These are phyloP conservation scores for Tulasnella sp. DNA, from an alignment of 768 basidiomycete species.

Conservation along the genomic window DNA sequence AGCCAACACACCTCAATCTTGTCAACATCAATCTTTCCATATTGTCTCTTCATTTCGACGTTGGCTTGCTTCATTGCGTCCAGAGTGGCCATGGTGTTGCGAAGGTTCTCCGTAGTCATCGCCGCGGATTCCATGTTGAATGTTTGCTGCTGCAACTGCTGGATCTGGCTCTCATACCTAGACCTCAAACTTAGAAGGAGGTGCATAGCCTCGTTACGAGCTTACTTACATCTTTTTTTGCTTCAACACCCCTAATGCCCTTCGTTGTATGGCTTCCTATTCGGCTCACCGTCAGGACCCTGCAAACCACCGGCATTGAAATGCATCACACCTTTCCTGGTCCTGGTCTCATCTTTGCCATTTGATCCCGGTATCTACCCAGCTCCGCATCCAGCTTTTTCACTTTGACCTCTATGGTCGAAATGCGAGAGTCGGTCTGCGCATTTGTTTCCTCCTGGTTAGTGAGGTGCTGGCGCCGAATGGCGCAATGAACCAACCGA, in stretches of 20 bases:
- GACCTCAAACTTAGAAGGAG: not conserved
- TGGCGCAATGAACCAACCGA: slow-evolving; percentile 57
- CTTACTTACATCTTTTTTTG: slow-evolving; percentile 78
- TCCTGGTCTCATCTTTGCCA: slow-evolving; percentile 89
- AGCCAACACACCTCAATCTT: slow-evolving; percentile 84
- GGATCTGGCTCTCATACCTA: slow-evolving; percentile 82
- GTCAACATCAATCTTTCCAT: slow-evolving; percentile 95
- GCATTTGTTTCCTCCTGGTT: not conserved
- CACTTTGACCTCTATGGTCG: slow-evolving; percentile 93
- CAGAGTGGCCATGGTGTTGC: slow-evolving; percentile 98
- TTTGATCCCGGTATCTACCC: slow-evolving; percentile 89
- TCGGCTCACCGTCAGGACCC: slow-evolving; percentile 21
- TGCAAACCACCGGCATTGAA: not conserved
- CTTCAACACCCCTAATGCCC: slow-evolving; percentile 89
- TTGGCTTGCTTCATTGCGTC: slow-evolving; percentile 96
- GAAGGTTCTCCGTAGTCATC: slow-evolving; percentile 94
- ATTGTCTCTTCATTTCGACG: slow-evolving; percentile 95
- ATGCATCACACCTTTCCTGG: slow-evolving; percentile 79
- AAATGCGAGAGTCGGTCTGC: slow-evolving; percentile 85
- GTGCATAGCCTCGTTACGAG: not conserved
- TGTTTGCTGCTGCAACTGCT: slow-evolving; percentile 89
- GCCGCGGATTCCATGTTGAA: slow-evolving; percentile 99
- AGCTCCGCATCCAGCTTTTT: slow-evolving; percentile 96
- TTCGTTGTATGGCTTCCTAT: slow-evolving; percentile 87
- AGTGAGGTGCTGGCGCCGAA: slow-evolving; percentile 6